These are phyloP conservation scores for Heliamphora pulchella DNA, from an alignment of 179 eudicot species.

Conservation along the genomic window DNA sequence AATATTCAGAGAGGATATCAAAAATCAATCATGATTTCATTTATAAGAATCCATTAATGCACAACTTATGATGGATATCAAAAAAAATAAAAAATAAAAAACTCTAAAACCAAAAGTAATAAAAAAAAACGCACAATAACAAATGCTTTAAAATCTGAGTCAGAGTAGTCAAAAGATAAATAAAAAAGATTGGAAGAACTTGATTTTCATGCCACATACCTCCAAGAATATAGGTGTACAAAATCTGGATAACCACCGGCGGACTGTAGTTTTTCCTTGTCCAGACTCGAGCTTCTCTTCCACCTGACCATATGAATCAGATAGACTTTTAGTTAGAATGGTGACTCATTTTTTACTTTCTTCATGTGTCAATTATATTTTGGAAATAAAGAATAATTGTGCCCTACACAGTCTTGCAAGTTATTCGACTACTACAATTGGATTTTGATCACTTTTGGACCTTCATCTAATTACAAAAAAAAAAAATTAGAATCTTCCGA, in stretches of 20 bases:
- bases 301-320: slow-evolving; percentile 41
- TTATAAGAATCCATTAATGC: not conserved
- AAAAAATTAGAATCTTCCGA: too few species aligned
- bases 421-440: not conserved
- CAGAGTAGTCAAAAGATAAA: not conserved
- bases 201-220: slow-evolving; percentile 32
- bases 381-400: not conserved
- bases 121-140: not conserved
- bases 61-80: not conserved
- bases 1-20: slow-evolving; percentile 7
- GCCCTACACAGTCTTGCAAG: not conserved
- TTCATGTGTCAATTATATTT: too few species aligned
- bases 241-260: slow-evolving; percentile 87
- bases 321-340: too few species aligned
- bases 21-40: not conserved
- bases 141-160: slow-evolving; percentile 5
- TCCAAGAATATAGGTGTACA: slow-evolving; percentile 90
- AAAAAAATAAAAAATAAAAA: not conserved
- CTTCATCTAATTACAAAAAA: too few species aligned
- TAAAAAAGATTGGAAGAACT: not conserved
- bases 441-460: too few species aligned
- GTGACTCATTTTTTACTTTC: too few species aligned
- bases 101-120: not conserved
- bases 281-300: slow-evolving; percentile 97
- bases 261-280: slow-evolving; percentile 71